A percentile compares a stretch with the other conserved stretches of the same genome.
Evolutionary conservation across 768 basidiomycete species (phyloP).

Genomic region (Mycena rosella): DNA sequence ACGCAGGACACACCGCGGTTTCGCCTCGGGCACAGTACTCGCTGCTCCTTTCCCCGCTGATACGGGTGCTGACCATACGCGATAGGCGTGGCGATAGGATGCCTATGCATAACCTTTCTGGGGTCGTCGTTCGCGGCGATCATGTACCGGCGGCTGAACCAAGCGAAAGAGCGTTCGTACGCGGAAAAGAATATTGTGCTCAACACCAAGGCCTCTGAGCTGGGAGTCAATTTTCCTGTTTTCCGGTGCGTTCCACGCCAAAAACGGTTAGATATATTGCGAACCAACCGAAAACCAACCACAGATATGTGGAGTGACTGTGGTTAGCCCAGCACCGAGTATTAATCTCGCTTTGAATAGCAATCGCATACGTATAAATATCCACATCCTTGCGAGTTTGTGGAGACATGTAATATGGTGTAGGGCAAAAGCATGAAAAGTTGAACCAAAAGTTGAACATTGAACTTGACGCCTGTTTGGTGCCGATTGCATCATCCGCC

Average conservation of each 20-base stretch:
- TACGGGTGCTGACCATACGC: background rate
- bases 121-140: constrained; percentile 60
- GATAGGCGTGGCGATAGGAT: constrained; percentile 44
- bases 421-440: too few species aligned
- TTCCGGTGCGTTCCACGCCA: constrained; percentile 55
- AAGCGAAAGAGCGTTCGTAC: constrained; percentile 60
- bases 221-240: constrained; percentile 69
- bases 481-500: too few species aligned
- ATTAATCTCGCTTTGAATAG: too few species aligned
- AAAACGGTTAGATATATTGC: too few species aligned
- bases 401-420: too few species aligned
- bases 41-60: background rate
- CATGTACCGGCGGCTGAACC: constrained; percentile 63
- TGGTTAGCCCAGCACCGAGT: too few species aligned
- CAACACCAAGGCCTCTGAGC: constrained; percentile 49
- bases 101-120: constrained; percentile 53
- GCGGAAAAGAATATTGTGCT: constrained; percentile 57
- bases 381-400: too few species aligned
- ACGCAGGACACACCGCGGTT: constrained; percentile 51
- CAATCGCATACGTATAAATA: too few species aligned
- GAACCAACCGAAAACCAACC: too few species aligned
- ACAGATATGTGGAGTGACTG: constrained; percentile 1
- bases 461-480: constrained; percentile 9
- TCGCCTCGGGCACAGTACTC: constrained; percentile 51
- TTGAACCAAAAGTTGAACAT: constrained; percentile 4